Evolutionary conservation across 768 basidiomycete species (phyloP).

Genomic region (Phanerochaete carnosa): DNA sequence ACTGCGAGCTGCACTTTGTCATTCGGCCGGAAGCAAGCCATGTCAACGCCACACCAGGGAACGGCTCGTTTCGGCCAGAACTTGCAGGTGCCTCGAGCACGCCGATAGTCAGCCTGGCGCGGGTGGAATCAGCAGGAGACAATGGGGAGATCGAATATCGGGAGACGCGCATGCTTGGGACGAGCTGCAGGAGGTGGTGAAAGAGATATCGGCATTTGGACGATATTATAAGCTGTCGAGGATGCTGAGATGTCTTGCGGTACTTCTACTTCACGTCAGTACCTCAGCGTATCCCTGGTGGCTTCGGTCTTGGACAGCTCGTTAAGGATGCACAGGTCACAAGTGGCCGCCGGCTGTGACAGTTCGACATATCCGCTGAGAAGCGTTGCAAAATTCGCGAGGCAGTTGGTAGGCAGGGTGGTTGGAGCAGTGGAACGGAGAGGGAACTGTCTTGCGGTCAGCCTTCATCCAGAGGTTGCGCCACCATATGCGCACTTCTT

Average conservation of each 20-base stretch:
- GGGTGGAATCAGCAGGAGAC: constrained; percentile 39
- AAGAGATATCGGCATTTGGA: constrained; percentile 33
- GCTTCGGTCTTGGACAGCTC: constrained; percentile 24
- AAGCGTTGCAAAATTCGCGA: constrained; percentile 34
- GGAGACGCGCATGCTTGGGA: constrained; percentile 46
- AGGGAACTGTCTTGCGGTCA: constrained; percentile 25
- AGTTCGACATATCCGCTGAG: constrained; percentile 45
- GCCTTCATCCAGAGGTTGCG: background rate
- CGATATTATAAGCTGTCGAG: constrained; percentile 39
- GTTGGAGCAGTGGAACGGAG: constrained; percentile 34
- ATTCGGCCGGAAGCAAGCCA: constrained; percentile 36
- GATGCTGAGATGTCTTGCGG: constrained; percentile 34
- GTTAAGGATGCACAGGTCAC: constrained; percentile 34
- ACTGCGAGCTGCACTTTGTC: constrained; percentile 39
- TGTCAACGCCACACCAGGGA: constrained; percentile 44
- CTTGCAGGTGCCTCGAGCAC: constrained; percentile 36
- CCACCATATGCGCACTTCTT: constrained; percentile 27
- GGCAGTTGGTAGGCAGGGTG: constrained; percentile 35
- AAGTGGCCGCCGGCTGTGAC: constrained; percentile 41
- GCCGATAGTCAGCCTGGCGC: constrained; percentile 41
- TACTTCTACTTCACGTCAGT: constrained; percentile 29
- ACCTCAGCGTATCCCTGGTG: constrained; percentile 25
- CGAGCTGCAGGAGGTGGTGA: constrained; percentile 36
- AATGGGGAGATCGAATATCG: constrained; percentile 53
- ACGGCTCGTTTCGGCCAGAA: constrained; percentile 28